Evolutionary conservation across 768 basidiomycete species (phyloP).

Genomic region (Rhodotorula toruloides): DNA sequence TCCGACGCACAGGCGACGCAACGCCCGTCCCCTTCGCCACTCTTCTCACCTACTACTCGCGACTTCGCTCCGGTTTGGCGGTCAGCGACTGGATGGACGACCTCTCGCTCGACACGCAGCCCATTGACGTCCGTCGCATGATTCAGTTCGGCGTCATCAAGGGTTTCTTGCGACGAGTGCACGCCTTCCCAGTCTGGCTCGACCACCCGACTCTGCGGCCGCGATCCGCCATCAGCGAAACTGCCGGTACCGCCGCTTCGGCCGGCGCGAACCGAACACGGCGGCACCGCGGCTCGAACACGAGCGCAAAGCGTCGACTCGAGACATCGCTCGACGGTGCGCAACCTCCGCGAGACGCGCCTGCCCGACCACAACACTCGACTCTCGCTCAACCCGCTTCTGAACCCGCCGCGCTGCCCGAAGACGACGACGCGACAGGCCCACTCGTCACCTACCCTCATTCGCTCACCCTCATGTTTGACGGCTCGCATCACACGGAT

Average conservation of each 20-base stretch:
- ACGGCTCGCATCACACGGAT: conserved; percentile 88
- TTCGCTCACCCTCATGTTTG: conserved; percentile 59
- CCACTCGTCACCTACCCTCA: conserved; percentile 51
- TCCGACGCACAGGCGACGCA: conserved; percentile 44
- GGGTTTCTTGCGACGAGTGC: conserved; percentile 88
- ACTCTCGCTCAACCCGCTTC: neutral
- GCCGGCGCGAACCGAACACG: neutral
- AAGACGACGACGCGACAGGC: neutral
- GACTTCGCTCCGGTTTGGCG: conserved; percentile 73
- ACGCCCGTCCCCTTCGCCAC: conserved; percentile 75
- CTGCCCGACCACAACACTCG: conserved; percentile 8
- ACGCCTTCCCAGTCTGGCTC: conserved; percentile 77
- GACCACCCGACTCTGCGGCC: conserved; percentile 38
- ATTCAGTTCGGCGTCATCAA: conserved; percentile 97
- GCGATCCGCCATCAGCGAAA: too few relatives aligned
- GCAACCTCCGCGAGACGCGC: conserved; percentile 12
- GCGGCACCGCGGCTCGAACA: neutral
- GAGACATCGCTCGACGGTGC: conserved; percentile 3
- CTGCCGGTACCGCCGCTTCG: neutral
- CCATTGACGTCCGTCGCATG: conserved; percentile 89
- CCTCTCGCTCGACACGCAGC: conserved; percentile 62
- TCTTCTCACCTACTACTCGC: conserved; percentile 77
- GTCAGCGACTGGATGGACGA: conserved; percentile 82
- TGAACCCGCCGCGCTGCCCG: neutral
- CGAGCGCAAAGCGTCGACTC: neutral